Percentiles rank a stretch among this genome's conserved stretches.
These are phyloP conservation scores for Eutrema salsugineum DNA, from an alignment of 441 rosid species.

Conservation along the genomic window DNA sequence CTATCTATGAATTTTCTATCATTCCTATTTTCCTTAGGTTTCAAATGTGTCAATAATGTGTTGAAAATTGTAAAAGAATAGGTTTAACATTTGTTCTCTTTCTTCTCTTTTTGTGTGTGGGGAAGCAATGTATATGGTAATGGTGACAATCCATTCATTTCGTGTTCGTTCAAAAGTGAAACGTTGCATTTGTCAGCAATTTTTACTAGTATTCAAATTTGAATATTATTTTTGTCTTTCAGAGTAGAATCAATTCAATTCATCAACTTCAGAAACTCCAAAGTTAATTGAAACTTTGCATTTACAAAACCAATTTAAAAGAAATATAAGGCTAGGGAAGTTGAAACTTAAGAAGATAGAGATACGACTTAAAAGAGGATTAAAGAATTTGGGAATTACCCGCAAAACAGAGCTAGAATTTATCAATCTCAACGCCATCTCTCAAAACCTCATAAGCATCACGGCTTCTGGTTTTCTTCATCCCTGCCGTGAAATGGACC, in stretches of 20 bases:
- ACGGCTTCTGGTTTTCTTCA: slow-evolving; percentile 78
- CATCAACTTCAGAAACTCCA: slow-evolving; percentile 12
- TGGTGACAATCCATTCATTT: not conserved
- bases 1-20: not conserved
- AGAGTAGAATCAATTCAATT: not conserved
- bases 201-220: not conserved
- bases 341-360: not conserved
- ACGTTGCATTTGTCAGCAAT: not conserved
- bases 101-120: no score
- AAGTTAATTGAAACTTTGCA: not conserved
- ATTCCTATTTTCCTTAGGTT: not conserved
- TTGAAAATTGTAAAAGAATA: not conserved
- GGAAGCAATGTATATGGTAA: not conserved
- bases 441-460: slow-evolving; percentile 62
- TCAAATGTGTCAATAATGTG: not conserved
- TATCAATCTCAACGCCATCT: slow-evolving; percentile 61
- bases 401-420: slow-evolving; percentile 42
- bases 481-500: slow-evolving; percentile 89
- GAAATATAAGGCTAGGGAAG: not conserved
- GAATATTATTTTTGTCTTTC: not conserved
- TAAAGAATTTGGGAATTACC: slow-evolving; percentile 14
- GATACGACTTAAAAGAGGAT: not conserved
- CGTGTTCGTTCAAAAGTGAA: not conserved
- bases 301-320: not conserved
- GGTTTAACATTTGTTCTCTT: not conserved